Conservation (phyloP, 2,329 filamentous ascomycete species). For the Alternaria sp. region DNA sequence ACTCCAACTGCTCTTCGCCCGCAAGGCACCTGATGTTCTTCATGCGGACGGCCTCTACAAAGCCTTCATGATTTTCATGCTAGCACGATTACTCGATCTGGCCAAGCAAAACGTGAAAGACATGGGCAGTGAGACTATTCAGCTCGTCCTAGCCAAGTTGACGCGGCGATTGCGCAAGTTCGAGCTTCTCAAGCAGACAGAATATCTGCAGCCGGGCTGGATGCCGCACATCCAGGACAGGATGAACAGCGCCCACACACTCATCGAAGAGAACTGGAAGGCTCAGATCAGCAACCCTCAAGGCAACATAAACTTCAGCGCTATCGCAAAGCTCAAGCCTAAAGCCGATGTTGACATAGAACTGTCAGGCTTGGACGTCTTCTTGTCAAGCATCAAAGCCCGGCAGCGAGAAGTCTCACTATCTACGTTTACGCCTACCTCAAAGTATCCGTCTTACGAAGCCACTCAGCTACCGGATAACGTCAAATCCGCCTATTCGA, state of each 20-base stretch:
- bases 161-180: slow-evolving; percentile 35
- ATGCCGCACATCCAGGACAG: background rate
- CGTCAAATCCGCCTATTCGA: background rate
- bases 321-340: slow-evolving; percentile 21
- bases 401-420: slow-evolving; percentile 4
- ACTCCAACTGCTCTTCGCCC: slow-evolving; percentile 52
- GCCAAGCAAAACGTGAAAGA: slow-evolving; percentile 2
- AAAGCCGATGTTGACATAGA: slow-evolving; percentile 28
- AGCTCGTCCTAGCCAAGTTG: slow-evolving; percentile 33
- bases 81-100: slow-evolving; percentile 53
- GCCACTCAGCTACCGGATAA: slow-evolving; percentile 17
- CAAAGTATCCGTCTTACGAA: slow-evolving; percentile 14
- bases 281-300: background rate
- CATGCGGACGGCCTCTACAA: slow-evolving; percentile 56
- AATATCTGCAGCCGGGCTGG: slow-evolving; percentile 14
- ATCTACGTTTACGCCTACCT: slow-evolving; percentile 22
- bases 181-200: slow-evolving; percentile 18
- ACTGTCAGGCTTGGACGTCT: slow-evolving; percentile 27
- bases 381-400: slow-evolving; percentile 19
- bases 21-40: slow-evolving; percentile 27
- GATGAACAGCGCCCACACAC: slow-evolving; percentile 13
- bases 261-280: slow-evolving; percentile 27
- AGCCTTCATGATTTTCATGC: slow-evolving; percentile 59
- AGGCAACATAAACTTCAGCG: slow-evolving; percentile 9
- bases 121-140: slow-evolving; percentile 20